Conservation (phyloP, 2,329 filamentous ascomycete species). For the Chaetomium sp. region DNA sequence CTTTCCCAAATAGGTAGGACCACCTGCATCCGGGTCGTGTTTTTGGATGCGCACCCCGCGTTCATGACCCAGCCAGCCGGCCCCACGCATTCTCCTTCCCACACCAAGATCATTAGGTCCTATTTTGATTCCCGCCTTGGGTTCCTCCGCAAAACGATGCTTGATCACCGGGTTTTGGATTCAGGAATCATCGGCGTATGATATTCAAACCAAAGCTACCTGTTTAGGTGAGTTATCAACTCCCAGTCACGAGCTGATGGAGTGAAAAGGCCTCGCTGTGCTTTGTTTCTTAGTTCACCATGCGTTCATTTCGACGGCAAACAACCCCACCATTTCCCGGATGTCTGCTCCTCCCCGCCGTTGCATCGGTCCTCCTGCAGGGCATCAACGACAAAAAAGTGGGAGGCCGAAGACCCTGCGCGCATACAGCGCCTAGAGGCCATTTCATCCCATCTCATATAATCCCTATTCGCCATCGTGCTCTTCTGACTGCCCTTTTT, state of each 20-base stretch:
- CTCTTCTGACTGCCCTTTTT: not conserved
- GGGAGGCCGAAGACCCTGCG: slow-evolving; percentile 7
- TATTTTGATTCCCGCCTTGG: not conserved
- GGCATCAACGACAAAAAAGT: slow-evolving; percentile 11
- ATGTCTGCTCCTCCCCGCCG: slow-evolving; percentile 20
- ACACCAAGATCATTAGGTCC: not conserved
- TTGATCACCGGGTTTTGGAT: not conserved
- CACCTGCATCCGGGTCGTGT: not conserved
- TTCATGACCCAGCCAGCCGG: not conserved
- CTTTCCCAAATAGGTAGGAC: not conserved
- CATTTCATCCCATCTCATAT: not conserved
- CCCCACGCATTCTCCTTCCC: not conserved
- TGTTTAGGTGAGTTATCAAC: not conserved
- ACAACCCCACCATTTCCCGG: slow-evolving; percentile 1
- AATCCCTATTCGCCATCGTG: not conserved
- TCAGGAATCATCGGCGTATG: not conserved
- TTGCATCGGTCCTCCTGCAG: slow-evolving; percentile 26
- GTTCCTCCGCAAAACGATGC: not conserved
- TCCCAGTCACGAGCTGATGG: not conserved
- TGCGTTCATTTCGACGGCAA: slow-evolving; percentile 2
- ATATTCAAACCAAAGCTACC: not conserved
- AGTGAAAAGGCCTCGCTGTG: not conserved
- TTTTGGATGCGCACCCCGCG: not conserved
- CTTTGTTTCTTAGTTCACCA: not conserved
- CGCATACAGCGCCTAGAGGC: slow-evolving; percentile 17